Conservation (phyloP, 345 rosid genomes). For the Eucalyptus pauciflora region DNA sequence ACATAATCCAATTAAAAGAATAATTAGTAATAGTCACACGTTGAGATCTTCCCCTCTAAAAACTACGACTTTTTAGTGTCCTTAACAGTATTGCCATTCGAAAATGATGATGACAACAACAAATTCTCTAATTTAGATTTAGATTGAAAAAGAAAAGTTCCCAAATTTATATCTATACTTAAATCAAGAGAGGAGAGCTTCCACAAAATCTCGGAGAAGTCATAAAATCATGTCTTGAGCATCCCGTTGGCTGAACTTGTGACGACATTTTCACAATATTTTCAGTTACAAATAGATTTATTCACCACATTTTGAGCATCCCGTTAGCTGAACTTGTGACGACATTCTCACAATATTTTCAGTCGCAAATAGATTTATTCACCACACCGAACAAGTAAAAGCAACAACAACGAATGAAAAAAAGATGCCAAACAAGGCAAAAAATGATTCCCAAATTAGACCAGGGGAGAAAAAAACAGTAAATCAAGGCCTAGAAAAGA, state of each 20-base stretch:
- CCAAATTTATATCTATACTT: not conserved
- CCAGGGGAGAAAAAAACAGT: not conserved
- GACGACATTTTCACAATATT: not conserved
- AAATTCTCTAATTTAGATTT: not conserved
- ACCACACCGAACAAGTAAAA: not conserved
- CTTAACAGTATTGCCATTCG: fast-evolving
- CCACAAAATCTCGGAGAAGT: not conserved
- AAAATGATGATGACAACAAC: fast-evolving
- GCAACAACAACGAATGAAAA: not conserved
- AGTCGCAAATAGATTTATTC: not conserved
- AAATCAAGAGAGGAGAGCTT: not conserved
- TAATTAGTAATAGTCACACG: no score
- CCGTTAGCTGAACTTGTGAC: not conserved
- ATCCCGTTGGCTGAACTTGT: not conserved
- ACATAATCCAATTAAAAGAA: no score
- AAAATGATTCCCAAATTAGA: not conserved
- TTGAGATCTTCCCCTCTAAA: fast-evolving
- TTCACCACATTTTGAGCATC: not conserved
- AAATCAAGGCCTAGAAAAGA: not conserved
- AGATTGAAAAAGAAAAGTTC: not conserved
- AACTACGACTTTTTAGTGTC: no score
- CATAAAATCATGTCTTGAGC: not conserved
- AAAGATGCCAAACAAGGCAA: not conserved
- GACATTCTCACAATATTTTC: no score
- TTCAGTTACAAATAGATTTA: no score